Conservation (phyloP, 352 stramenopile genomes). For the Globisporangium apiculatum region DNA sequence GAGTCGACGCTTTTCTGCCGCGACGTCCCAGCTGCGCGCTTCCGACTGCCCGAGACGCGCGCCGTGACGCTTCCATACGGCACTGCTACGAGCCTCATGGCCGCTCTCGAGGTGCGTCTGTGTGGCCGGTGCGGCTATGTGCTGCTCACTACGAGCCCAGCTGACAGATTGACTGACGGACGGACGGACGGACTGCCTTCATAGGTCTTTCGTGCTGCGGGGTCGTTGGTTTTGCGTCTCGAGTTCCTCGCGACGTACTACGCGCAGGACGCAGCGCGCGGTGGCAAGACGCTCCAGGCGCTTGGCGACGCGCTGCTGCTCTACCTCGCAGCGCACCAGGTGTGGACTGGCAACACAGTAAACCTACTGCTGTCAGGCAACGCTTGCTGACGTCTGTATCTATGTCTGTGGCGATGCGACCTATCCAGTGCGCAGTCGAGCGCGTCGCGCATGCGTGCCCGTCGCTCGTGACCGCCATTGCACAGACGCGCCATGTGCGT, state of each 20-base stretch:
- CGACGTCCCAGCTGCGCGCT: conserved; percentile 26
- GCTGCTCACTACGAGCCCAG: no score
- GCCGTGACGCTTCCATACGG: conserved; percentile 33
- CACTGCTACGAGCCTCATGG: conserved; percentile 32
- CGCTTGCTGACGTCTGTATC: background rate
- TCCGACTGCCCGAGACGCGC: conserved; percentile 36
- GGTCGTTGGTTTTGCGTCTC: conserved; percentile 49
- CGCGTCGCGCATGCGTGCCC: background rate
- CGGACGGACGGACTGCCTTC: background rate
- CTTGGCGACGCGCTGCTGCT: conserved; percentile 41
- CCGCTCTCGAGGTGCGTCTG: conserved; percentile 31
- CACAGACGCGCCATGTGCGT: conserved; percentile 27
- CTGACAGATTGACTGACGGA: background rate
- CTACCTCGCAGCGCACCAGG: conserved; percentile 48
- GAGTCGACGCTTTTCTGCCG: conserved; percentile 51
- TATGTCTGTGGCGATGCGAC: background rate
- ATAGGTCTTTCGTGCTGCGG: conserved; percentile 43
- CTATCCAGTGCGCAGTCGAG: conserved; percentile 5
- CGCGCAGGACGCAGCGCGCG: conserved; percentile 45
- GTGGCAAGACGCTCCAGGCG: conserved; percentile 57
- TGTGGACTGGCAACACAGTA: conserved; percentile 8
- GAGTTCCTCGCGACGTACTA: conserved; percentile 60
- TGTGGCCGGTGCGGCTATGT: background rate
- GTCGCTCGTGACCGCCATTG: conserved; percentile 26
- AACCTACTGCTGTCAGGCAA: no score